These are phyloP conservation scores for Schrenkiella parvula DNA, from an alignment of 345 rosid species.

Conservation along the genomic window DNA sequence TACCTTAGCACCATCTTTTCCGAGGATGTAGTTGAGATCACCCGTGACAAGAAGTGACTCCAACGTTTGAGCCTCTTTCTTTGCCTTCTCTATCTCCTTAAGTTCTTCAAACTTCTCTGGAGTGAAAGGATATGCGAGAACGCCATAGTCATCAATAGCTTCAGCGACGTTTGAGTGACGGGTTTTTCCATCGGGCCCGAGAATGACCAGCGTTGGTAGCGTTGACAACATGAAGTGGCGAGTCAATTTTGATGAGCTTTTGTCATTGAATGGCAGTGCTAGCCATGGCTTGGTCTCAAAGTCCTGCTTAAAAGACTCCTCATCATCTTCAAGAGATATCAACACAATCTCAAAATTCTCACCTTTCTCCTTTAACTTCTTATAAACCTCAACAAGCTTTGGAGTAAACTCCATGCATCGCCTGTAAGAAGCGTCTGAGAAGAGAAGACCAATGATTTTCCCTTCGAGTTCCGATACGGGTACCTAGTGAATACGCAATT, in stretches of 20 bases:
- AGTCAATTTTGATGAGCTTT: conserved; percentile 41
- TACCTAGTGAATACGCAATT: conserved; percentile 32
- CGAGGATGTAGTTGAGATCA: conserved; percentile 56
- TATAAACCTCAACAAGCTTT: conserved; percentile 46
- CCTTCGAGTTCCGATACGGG: conserved; percentile 66
- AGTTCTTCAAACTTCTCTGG: conserved; percentile 61
- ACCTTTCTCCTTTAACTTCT: conserved; percentile 50
- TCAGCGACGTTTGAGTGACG: conserved; percentile 51
- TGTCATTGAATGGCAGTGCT: conserved; percentile 33
- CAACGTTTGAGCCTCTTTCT: conserved; percentile 50
- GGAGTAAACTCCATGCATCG: conserved; percentile 43
- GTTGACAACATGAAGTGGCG: conserved; percentile 50
- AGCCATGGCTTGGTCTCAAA: conserved; percentile 38
- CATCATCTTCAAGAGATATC: conserved; percentile 55
- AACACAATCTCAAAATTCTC: conserved; percentile 61
- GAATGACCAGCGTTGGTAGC: conserved; percentile 57
- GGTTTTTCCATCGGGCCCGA: conserved; percentile 73
- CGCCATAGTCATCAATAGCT: conserved; percentile 57
- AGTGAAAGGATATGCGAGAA: conserved; percentile 62
- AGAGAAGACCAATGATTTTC: conserved; percentile 57
- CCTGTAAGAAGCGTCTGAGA: conserved; percentile 33
- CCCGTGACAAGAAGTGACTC: conserved; percentile 56
- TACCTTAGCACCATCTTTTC: conserved; percentile 54
- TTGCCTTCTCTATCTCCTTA: conserved; percentile 48
- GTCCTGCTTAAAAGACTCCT: conserved; percentile 47